phyloP scores from a whole-genome alignment of 208 protist genomes.

The Leishmania martiniquensis region DNA sequence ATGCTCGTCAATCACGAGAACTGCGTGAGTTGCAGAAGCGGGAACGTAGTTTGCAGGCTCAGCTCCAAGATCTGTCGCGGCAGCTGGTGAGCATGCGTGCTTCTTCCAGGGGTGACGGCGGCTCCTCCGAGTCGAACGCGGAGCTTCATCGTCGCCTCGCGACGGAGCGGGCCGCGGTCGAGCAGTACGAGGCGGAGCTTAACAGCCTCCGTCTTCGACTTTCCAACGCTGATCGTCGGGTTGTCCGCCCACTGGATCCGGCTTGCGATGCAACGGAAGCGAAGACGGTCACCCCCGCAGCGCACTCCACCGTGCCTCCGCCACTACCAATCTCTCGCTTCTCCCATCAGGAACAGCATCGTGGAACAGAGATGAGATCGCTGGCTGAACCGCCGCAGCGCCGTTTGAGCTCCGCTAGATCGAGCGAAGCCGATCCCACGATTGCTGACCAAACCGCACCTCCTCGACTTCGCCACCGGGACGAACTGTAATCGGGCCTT shows the following conservation, averaged over 20 bases:
- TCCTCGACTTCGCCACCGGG: conserved; percentile 20
- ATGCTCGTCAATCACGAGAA: conserved; percentile 67
- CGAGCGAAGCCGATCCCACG: conserved; percentile 6
- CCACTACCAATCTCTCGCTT: conserved; percentile 34
- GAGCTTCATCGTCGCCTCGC: conserved; percentile 58
- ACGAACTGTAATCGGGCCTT: neutral
- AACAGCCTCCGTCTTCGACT: conserved; percentile 48
- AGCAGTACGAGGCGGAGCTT: conserved; percentile 67
- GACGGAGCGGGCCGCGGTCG: conserved; percentile 52
- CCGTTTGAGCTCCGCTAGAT: conserved; percentile 25
- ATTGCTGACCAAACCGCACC: conserved; percentile 10
- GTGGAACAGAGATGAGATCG: conserved; percentile 5
- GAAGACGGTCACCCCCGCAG: neutral
- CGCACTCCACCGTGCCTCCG: conserved; percentile 20
- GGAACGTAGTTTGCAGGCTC: conserved; percentile 45
- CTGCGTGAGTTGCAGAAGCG: conserved; percentile 48
- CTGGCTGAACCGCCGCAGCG: conserved; percentile 28
- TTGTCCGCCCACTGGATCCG: conserved; percentile 40
- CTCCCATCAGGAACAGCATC: conserved; percentile 15
- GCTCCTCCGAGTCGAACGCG: conserved; percentile 1
- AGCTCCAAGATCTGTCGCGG: conserved; percentile 26
- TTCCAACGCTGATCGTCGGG: conserved; percentile 40
- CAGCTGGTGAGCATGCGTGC: conserved; percentile 27
- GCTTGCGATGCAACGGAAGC: conserved; percentile 12
- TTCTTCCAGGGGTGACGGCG: conserved; percentile 13